These are phyloP conservation scores for Diaporthe sp. DNA, from an alignment of 2,329 filamentous ascomycete species.

Conservation along the genomic window DNA sequence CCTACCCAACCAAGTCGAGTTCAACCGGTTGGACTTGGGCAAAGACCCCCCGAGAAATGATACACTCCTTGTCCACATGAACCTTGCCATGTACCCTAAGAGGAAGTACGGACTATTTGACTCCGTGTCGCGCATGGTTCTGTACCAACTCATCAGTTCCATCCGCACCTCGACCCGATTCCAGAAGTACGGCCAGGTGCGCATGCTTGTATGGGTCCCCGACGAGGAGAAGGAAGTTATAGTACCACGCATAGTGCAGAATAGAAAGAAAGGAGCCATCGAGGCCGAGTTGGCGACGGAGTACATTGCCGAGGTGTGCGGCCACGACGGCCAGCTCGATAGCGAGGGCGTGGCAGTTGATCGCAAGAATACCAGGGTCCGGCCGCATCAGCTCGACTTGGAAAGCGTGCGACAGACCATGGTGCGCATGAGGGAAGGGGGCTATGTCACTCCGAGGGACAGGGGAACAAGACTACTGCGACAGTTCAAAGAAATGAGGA, in stretches of 20 bases:
- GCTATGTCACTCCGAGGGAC: slow-evolving; percentile 54
- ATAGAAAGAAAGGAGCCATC: slow-evolving; percentile 66
- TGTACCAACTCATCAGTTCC: slow-evolving; percentile 70
- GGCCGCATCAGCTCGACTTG: slow-evolving; percentile 58
- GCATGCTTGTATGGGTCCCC: slow-evolving; percentile 80
- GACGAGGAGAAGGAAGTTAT: slow-evolving; percentile 67
- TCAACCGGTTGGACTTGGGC: slow-evolving; percentile 43
- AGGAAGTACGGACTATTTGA: slow-evolving; percentile 62
- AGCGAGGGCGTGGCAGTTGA: not conserved
- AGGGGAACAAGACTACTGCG: slow-evolving; percentile 52
- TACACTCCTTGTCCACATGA: slow-evolving; percentile 78
- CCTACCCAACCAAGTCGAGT: slow-evolving; percentile 65
- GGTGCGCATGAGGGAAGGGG: slow-evolving; percentile 57
- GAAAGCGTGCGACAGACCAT: slow-evolving; percentile 54
- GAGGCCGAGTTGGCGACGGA: slow-evolving; percentile 71
- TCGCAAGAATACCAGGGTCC: slow-evolving; percentile 44
- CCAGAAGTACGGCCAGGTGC: slow-evolving; percentile 81
- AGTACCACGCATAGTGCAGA: slow-evolving; percentile 68
- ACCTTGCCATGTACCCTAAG: slow-evolving; percentile 67
- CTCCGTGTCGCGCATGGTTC: slow-evolving; percentile 66
- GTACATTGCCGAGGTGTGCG: slow-evolving; percentile 68
- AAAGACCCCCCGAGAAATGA: slow-evolving; percentile 67
- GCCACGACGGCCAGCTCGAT: slow-evolving; percentile 43
- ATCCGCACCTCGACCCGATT: slow-evolving; percentile 70
- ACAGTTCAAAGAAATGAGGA: slow-evolving; percentile 37